phyloP scores from a whole-genome alignment of 192 early-diverging fungal genomes.

The Umbelopsis sp. region DNA sequence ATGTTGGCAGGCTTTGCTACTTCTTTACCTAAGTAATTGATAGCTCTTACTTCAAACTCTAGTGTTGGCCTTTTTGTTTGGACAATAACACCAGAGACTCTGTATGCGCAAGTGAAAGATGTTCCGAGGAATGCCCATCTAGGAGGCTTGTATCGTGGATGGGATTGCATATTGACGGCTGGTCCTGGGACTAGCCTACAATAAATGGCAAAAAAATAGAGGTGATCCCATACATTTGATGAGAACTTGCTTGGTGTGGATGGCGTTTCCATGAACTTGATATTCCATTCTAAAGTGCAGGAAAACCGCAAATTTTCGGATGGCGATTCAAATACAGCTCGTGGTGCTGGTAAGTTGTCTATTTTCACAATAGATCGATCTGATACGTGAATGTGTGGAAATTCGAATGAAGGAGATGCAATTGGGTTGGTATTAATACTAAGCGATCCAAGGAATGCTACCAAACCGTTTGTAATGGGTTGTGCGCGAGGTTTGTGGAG shows the following conservation, averaged over 20 bases:
- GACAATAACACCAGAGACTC: background rate
- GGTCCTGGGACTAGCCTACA: background rate
- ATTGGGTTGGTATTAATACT: background rate
- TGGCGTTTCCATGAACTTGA: background rate
- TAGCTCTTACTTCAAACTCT: background rate
- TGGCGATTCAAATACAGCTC: too few relatives aligned
- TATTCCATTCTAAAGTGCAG: background rate
- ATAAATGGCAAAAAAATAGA: conserved; percentile 7
- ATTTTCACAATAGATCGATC: background rate
- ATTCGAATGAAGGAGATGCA: background rate
- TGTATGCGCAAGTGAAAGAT: background rate
- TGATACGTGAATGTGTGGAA: background rate
- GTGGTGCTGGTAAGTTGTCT: background rate
- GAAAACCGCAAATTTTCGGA: background rate
- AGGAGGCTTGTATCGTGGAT: background rate
- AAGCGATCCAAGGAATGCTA: background rate
- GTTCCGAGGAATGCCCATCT: background rate
- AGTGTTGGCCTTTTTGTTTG: background rate
- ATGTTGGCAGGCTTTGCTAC: background rate
- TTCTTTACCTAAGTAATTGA: conserved; percentile 1
- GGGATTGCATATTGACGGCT: background rate
- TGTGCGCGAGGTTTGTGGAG: background rate
- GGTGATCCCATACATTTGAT: background rate
- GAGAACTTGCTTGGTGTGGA: background rate
- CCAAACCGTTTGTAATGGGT: background rate